These are phyloP conservation scores for Fusarium pilosicola DNA, from an alignment of 2,329 filamentous ascomycete genomes.

Conservation along the genomic window DNA sequence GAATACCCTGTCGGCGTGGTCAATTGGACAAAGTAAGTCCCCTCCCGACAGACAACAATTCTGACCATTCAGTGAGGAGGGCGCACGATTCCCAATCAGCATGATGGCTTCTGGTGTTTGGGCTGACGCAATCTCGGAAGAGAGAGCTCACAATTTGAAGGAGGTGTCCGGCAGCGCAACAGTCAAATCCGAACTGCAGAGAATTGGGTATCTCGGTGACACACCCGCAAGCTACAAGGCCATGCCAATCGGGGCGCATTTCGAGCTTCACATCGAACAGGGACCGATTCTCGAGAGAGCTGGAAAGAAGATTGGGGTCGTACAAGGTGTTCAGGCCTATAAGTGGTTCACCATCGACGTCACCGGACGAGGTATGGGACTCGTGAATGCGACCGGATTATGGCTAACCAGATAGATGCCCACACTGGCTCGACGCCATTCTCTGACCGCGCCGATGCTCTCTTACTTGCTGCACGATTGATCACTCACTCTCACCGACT, in stretches of 20 bases:
- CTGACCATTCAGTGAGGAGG: constrained; percentile 71
- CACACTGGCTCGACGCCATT: constrained; percentile 46
- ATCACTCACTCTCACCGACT: constrained; percentile 43
- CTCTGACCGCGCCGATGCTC: constrained; percentile 45
- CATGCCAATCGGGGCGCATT: constrained; percentile 76
- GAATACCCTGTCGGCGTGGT: constrained; percentile 78
- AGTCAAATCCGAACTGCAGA: constrained; percentile 63
- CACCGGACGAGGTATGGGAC: constrained; percentile 31
- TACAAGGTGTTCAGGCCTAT: constrained; percentile 41
- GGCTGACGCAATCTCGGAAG: constrained; percentile 73
- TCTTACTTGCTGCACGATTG: constrained; percentile 44
- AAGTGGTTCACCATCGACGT: constrained; percentile 43
- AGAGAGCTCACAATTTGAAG: constrained; percentile 70
- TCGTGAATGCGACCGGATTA: too few relatives aligned
- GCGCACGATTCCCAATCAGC: constrained; percentile 79
- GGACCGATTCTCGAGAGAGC: constrained; percentile 39
- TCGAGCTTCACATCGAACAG: constrained; percentile 88
- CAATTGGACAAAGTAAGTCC: constrained; percentile 76
- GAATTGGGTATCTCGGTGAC: constrained; percentile 75
- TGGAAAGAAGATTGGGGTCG: constrained; percentile 28
- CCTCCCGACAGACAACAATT: rapidly evolving
- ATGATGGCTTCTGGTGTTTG: constrained; percentile 82
- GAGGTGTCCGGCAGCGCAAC: constrained; percentile 55
- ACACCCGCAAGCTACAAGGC: constrained; percentile 43
- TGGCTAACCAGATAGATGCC: constrained; percentile 45